Evolutionary conservation across 2,329 filamentous ascomycete species (phyloP), one percentile per base, ranked within the genome.

Genomic region (Fusarium subtropicale): DNA sequence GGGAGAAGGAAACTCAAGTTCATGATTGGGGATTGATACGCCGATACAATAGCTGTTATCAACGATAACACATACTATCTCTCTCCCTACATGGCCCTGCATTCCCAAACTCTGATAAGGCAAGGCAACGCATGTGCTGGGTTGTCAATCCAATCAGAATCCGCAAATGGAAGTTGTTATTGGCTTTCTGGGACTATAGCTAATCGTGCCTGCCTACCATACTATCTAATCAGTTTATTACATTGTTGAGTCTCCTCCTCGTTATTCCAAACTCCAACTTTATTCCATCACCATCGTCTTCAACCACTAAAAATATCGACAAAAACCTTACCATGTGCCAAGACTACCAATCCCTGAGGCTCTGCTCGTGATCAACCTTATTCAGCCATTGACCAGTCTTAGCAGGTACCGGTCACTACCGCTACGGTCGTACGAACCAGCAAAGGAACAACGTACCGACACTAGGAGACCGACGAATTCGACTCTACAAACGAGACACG

Each of bases 321-420:
- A 24, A 45, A 30, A 45, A 13, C 22, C 24, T 34, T 31, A 18
- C 11, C 8, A 31, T 41, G 42, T 52, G 42, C 54, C 42, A 66
- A 60, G 36, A 26, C 22, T 36, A 20, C 24, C 7, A 42, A 56
- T 31, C 54, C 26, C 28, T 60, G 62, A 60, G 62, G 60, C 62
- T 65, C 62, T 65, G 42, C 62, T 34, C 31, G 36, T 53, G 46
- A 48, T 48, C 54, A 54, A 60, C 46, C 31, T 60, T 53, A 66
- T 60, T 66, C 28, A 22, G 45, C n/a, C 18, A 8, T 34, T 59
- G 30, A 52, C 20, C 60, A 57, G 45, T 47, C 16, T 34, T 33
- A 44, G 41, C 54, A 33, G 54, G 26, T 47, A 50, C 24, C 20
- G 20, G 34, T 20, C 20, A 41, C 48, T 20, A 34, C 34, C 47